Evolutionary conservation across 345 rosid species (phyloP).

Genomic region (Sisymbrium altissimum): DNA sequence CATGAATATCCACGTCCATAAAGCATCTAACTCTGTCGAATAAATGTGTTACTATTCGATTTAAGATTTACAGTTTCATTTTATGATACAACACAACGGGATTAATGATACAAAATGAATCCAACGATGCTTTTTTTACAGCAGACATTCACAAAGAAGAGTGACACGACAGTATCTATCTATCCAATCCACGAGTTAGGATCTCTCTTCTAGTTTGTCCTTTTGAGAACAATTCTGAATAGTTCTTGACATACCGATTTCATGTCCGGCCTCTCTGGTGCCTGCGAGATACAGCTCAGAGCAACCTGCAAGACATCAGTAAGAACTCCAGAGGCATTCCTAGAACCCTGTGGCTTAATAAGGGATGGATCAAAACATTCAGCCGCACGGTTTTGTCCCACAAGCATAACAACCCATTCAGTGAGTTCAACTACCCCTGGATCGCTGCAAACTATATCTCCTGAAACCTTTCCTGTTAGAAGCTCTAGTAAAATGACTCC

Average conservation of each 20-base stretch:
- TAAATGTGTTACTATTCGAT: no score
- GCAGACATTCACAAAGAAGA: background rate
- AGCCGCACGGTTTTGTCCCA: slow-evolving; percentile 43
- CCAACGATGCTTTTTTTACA: background rate
- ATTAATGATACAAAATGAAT: background rate
- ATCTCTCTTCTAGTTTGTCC: slow-evolving; percentile 16
- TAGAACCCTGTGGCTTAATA: slow-evolving; percentile 17
- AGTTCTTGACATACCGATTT: slow-evolving; percentile 61
- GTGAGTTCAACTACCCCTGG: slow-evolving; percentile 71
- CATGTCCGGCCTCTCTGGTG: slow-evolving; percentile 84
- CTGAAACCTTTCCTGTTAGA: slow-evolving; percentile 61
- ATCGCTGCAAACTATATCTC: slow-evolving; percentile 58
- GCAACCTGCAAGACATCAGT: slow-evolving; percentile 58
- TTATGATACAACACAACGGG: background rate
- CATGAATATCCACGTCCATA: no score
- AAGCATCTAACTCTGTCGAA: no score
- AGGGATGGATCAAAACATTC: slow-evolving; percentile 68
- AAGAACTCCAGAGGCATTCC: slow-evolving; percentile 35
- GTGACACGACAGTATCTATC: background rate
- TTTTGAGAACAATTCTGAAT: slow-evolving; percentile 26
- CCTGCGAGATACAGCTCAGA: slow-evolving; percentile 65
- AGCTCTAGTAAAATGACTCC: slow-evolving; percentile 79
- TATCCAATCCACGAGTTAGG: background rate
- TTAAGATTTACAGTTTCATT: background rate
- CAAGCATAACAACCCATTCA: slow-evolving; percentile 70